These are phyloP conservation scores for Globisporangium acanthophoron DNA, from an alignment of 352 stramenopile species.

Conservation along the genomic window DNA sequence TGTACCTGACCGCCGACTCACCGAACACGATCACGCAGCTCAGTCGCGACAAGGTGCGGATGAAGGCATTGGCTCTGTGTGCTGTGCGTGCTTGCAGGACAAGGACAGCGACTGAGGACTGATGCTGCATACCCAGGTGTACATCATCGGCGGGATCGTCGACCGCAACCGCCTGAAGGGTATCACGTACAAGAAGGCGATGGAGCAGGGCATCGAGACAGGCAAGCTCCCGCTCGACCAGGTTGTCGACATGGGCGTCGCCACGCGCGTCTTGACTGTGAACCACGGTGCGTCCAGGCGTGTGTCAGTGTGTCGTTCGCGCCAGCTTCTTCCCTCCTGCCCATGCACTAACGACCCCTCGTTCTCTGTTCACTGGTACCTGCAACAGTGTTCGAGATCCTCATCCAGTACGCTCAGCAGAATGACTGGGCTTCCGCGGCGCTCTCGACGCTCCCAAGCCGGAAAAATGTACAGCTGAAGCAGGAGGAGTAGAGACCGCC, in stretches of 20 bases:
- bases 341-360: not conserved
- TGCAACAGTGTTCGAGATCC: slow-evolving; percentile 68
- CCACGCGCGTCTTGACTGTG: slow-evolving; percentile 82
- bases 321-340: too few species aligned
- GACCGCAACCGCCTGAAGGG: slow-evolving; percentile 96
- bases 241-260: slow-evolving; percentile 61
- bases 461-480: slow-evolving; percentile 67
- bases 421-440: slow-evolving; percentile 76
- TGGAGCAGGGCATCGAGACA: slow-evolving; percentile 86
- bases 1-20: slow-evolving; percentile 95
- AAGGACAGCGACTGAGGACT: too few species aligned
- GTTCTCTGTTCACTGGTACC: not conserved
- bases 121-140: slow-evolving; percentile 44
- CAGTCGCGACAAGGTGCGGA: slow-evolving; percentile 66
- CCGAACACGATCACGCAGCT: slow-evolving; percentile 88
- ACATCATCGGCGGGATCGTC: slow-evolving; percentile 97
- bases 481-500: slow-evolving; percentile 18
- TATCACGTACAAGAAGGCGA: slow-evolving; percentile 89
- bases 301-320: not conserved
- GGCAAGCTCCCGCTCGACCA: slow-evolving; percentile 91
- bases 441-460: slow-evolving; percentile 53
- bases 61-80: not conserved
- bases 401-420: slow-evolving; percentile 60
- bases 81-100: not conserved
- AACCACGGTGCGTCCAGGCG: slow-evolving; percentile 65